These are phyloP conservation scores for Lasiodiplodia hormozganensis DNA, from an alignment of 2,329 filamentous ascomycete species.

Conservation along the genomic window DNA sequence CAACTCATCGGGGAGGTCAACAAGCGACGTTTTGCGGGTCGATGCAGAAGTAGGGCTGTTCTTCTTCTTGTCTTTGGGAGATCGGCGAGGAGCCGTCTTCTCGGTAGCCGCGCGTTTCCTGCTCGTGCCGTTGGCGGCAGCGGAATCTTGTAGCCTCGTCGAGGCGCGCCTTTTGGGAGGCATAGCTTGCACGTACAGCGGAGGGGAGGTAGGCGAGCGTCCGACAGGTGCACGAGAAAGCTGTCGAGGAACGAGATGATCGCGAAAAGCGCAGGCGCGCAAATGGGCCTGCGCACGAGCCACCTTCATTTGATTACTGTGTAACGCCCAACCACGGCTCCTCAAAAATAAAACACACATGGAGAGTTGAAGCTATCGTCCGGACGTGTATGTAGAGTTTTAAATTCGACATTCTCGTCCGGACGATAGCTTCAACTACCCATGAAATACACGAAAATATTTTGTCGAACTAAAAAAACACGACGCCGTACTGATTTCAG, in stretches of 20 bases:
- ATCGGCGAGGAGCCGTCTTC: background rate
- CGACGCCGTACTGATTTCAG: too few species aligned
- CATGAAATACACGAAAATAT: too few species aligned
- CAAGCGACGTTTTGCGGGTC: background rate
- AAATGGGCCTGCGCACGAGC: background rate
- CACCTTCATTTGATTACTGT: background rate
- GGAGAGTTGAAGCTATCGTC: too few species aligned
- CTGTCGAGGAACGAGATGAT: background rate
- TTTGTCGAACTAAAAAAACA: too few species aligned
- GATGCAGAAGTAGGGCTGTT: background rate
- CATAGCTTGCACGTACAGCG: background rate
- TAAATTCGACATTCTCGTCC: too few species aligned
- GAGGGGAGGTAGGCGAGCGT: background rate
- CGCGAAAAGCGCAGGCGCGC: background rate
- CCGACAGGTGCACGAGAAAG: background rate
- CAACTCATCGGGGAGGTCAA: background rate
- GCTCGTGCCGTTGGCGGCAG: background rate
- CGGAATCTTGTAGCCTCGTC: background rate
- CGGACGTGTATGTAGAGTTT: too few species aligned
- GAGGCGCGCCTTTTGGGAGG: constrained; percentile 4
- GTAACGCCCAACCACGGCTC: too few species aligned
- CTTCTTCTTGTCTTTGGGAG: background rate
- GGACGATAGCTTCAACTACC: too few species aligned
- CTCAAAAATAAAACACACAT: too few species aligned
- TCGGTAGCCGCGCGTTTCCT: constrained; percentile 8